Evolutionary conservation across 2,329 filamentous ascomycete genomes (phyloP), one percentile per base, ranked within the genome.

Genomic region (Penicillium sp.): DNA sequence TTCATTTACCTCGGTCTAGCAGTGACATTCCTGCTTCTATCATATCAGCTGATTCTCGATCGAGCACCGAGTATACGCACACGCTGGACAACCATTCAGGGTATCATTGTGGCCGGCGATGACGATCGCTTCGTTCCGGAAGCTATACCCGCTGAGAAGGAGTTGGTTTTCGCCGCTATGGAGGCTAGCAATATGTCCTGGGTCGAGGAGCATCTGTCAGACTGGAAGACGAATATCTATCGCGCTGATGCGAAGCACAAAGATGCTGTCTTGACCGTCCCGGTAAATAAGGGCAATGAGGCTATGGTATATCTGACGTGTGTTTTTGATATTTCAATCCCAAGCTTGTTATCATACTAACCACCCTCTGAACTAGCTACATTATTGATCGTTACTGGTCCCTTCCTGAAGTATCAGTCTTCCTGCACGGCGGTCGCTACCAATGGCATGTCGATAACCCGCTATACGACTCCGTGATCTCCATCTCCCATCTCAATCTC

Each of bases 221-320:
- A 55, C 4, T 66, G 65, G 65, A 13, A 38, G 2, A 24, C 32
- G 29, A 67, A 62, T 40, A 72, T 79, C 18, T 80, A 80, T 62
- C 66, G 69, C 5, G 77, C 78, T 2, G 75, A 80, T 55, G 71
- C 76, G 26, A 32, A 56, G n/a, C 34, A 61, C 1, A 51, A 60
- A 39, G 74, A 75, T 5, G 53, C 61, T 26, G 49, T 16, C 1
- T 64, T 78, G 22, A 77, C 69, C 0, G 75, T 80, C 11, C 78
- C 78, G 1, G 68, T 67, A 46, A 80, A 81, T 61, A 80, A 80
- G 62, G 78, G 78, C 0, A 69, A 77, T 38, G 79, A 81, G 61
- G 76, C 73, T 20, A 81, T 81, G 78, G 78, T 76, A 1, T 81
- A 79, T 60, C 59, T 81, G 50, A 80, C 76, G 74, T 79, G 66